These are phyloP conservation scores for Rhizopus microsporus DNA, from an alignment of 371 early-diverging fungal genomes.

Conservation along the genomic window DNA sequence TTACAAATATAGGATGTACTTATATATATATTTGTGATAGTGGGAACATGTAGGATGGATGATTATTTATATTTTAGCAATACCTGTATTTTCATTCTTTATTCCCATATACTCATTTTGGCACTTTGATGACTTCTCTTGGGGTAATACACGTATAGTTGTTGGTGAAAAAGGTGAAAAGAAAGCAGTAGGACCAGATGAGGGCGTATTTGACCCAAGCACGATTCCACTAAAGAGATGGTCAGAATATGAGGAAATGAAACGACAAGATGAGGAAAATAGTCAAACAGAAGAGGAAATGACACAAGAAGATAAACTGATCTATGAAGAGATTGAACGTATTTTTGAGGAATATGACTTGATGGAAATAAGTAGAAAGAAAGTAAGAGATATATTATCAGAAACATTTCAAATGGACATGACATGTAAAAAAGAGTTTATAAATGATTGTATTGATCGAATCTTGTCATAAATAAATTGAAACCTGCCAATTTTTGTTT, in stretches of 20 bases:
- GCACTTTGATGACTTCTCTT: constrained; percentile 91
- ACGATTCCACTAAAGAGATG: constrained; percentile 88
- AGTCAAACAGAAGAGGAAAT: constrained; percentile 9
- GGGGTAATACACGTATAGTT: constrained; percentile 92
- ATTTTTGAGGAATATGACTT: constrained; percentile 74
- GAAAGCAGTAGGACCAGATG: constrained; percentile 56
- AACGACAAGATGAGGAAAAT: constrained; percentile 8
- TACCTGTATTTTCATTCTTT: constrained; percentile 67
- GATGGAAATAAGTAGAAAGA: constrained; percentile 79
- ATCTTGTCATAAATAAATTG: constrained; percentile 8
- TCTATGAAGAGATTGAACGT: constrained; percentile 71
- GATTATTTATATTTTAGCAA: constrained; percentile 75
- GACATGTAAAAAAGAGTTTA: constrained; percentile 70
- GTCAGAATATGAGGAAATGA: constrained; percentile 78
- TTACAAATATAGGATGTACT: not conserved
- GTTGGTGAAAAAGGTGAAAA: constrained; percentile 77
- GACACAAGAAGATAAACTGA: constrained; percentile 58
- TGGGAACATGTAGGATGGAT: constrained; percentile 84
- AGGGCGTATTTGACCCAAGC: constrained; percentile 79
- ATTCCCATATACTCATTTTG: constrained; percentile 83
- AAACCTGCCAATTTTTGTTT: not conserved
- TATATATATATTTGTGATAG: constrained; percentile 4
- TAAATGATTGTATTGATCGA: constrained; percentile 80
- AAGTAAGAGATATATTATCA: constrained; percentile 79
- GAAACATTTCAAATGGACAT: constrained; percentile 80